Percentiles rank a stretch among this genome's conserved stretches.
phyloP scores from a whole-genome alignment of 768 basidiomycete species.

The Galerina sulciceps region DNA sequence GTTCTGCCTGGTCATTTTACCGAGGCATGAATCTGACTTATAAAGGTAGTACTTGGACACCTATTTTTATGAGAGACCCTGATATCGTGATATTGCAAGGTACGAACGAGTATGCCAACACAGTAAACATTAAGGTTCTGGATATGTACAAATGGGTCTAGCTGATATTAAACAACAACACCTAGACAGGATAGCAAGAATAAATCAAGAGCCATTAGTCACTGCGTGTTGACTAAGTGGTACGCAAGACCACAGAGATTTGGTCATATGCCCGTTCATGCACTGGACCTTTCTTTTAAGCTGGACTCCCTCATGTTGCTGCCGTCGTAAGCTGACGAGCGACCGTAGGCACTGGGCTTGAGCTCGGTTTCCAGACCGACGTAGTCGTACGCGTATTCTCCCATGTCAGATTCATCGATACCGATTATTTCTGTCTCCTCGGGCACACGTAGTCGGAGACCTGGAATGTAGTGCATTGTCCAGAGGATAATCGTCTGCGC shows the following conservation, averaged over 20 bases:
- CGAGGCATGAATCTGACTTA: no score
- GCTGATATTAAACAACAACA: background rate
- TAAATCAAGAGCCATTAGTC: background rate
- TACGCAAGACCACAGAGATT: no score
- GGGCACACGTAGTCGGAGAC: constrained; percentile 63
- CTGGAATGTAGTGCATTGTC: constrained; percentile 80
- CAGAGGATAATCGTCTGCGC: constrained; percentile 70
- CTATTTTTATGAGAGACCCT: no score
- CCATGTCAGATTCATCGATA: constrained; percentile 89
- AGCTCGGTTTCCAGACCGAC: constrained; percentile 63
- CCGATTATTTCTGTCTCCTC: constrained; percentile 75
- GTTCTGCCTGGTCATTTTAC: no score
- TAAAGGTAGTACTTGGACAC: no score
- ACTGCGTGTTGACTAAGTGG: no score
- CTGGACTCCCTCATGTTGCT: constrained; percentile 5
- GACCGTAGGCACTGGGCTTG: constrained; percentile 18
- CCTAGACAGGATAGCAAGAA: constrained; percentile 14
- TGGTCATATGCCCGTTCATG: background rate
- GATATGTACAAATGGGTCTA: constrained; percentile 11
- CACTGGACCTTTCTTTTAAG: constrained; percentile 13
- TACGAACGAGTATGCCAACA: no score
- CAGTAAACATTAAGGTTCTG: background rate
- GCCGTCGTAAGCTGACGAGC: constrained; percentile 11
- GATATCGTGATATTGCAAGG: no score
- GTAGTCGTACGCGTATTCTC: constrained; percentile 89